phyloP scores from a whole-genome alignment of 352 stramenopile species.

The Pilasporangium apinafurcum region DNA sequence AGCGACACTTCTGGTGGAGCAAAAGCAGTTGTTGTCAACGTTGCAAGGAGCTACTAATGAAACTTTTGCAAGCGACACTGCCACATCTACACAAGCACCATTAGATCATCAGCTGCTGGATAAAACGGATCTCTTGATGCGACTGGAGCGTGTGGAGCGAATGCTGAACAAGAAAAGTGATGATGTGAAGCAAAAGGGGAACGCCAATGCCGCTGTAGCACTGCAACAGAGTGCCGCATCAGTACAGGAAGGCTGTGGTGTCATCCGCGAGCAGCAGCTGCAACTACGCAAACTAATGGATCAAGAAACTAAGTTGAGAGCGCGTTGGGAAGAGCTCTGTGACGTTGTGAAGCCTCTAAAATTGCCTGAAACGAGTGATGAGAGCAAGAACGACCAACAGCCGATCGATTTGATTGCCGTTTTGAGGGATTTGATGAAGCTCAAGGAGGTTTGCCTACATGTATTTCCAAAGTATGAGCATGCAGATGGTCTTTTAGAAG shows the following conservation, averaged over 20 bases:
- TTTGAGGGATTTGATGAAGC: background rate
- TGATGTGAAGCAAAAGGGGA: constrained; percentile 70
- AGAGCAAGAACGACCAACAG: background rate
- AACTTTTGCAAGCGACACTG: background rate
- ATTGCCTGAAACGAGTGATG: constrained; percentile 14
- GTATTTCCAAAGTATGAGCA: constrained; percentile 3
- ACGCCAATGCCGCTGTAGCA: constrained; percentile 38
- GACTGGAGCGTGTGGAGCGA: constrained; percentile 32
- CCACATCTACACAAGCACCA: constrained; percentile 2
- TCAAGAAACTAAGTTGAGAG: constrained; percentile 6
- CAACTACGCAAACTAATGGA: constrained; percentile 32
- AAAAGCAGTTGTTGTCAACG: constrained; percentile 32
- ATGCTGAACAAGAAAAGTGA: constrained; percentile 70
- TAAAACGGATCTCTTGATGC: constrained; percentile 28
- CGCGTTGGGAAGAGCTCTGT: constrained; percentile 14
- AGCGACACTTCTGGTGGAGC: constrained; percentile 43
- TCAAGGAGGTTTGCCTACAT: constrained; percentile 1
- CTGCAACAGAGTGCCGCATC: constrained; percentile 44
- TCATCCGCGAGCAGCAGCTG: constrained; percentile 45
- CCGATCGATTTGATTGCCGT: constrained; percentile 1
- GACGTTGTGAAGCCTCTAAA: constrained; percentile 5
- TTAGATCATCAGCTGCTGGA: too few species aligned
- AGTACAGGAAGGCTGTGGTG: constrained; percentile 22
- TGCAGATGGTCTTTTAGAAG: background rate
- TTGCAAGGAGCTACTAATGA: constrained; percentile 1